These are phyloP conservation scores for Coffea humblotiana DNA, from an alignment of 305 asterid species.

Conservation along the genomic window DNA sequence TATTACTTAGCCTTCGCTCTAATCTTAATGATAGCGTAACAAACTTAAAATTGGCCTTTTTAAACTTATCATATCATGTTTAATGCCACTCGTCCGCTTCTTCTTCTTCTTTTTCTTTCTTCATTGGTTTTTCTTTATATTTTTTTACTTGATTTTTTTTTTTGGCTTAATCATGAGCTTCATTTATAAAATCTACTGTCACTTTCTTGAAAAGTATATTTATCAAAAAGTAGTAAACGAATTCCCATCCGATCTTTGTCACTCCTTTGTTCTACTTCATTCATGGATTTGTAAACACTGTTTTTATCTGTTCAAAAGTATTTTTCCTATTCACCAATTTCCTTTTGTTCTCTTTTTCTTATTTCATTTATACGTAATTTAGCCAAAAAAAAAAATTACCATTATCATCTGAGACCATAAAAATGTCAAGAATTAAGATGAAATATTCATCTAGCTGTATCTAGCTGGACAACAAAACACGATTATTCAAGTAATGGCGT, in stretches of 20 bases:
- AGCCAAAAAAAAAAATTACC: too few relatives aligned
- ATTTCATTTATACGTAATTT: too few relatives aligned
- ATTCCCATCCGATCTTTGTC: background rate
- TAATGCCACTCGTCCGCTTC: background rate
- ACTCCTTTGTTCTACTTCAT: background rate
- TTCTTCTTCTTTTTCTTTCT: background rate
- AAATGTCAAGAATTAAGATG: too few relatives aligned
- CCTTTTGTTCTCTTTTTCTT: too few relatives aligned
- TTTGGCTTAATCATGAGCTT: background rate
- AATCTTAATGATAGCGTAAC: background rate
- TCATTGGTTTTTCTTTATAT: background rate
- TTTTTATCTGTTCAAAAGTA: too few relatives aligned
- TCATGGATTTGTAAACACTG: background rate
- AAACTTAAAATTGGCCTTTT: background rate
- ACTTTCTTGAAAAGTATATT: background rate
- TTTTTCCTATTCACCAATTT: too few relatives aligned
- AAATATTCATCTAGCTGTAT: too few relatives aligned
- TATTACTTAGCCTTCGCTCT: background rate
- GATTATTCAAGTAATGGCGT: too few relatives aligned
- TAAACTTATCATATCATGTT: background rate
- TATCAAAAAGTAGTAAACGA: background rate
- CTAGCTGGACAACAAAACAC: too few relatives aligned
- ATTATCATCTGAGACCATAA: too few relatives aligned
- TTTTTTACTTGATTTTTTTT: background rate
- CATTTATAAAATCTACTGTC: background rate